Evolutionary conservation across 176 grass and related monocot species (phyloP), one percentile per base, ranked within the genome.

Genomic region (Hordeum marinum): DNA sequence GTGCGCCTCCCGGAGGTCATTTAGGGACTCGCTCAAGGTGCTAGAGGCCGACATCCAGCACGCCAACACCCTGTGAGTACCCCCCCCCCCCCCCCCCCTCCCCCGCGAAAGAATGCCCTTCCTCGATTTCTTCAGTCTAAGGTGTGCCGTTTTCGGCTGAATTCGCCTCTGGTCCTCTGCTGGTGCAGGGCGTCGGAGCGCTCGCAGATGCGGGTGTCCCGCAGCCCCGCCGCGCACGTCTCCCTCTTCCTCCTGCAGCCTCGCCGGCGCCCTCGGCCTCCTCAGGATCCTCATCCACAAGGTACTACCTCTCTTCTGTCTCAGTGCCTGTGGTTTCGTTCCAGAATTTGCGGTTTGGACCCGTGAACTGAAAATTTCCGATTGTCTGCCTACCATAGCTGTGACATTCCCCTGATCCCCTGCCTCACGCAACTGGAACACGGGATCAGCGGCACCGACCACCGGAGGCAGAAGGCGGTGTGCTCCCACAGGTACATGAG

Each of bases 1-100:
- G 69, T 81, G 66, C 88, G 84, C 95, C 87, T 39, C 80, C 85
- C 91, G 95, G 75, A 92, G 90, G 87, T 87, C 95, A 32, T 98
- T 92, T 93, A 98, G 91, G 89, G 95, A 98, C 54, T 98, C 95
- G 72, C 92, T 98, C 85, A 98, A 98, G 89, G 75, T 95, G 45
- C 92, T 93, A 54, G 85, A 98, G 92, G 93, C 95, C 8, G 95
- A 93, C 87, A 95, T 98, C 87, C 95, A 93, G 85, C 93, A 92
- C 59, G 93, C 93, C 72, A 98, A 98, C 83, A 88, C 83, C 59
- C 80, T 95, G 95, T 98, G 52, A 93, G 92, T 83, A 0, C 13
- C 6, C 6, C 29, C 2, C 34, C 43, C 2, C 11, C 0, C n/a
- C n/a, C n/a, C n/a, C n/a, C n/a, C n/a, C n/a, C n/a, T n/a, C n/a